phyloP scores from a whole-genome alignment of 768 basidiomycete genomes.

The Rhodosporidiobolus sp. region DNA sequence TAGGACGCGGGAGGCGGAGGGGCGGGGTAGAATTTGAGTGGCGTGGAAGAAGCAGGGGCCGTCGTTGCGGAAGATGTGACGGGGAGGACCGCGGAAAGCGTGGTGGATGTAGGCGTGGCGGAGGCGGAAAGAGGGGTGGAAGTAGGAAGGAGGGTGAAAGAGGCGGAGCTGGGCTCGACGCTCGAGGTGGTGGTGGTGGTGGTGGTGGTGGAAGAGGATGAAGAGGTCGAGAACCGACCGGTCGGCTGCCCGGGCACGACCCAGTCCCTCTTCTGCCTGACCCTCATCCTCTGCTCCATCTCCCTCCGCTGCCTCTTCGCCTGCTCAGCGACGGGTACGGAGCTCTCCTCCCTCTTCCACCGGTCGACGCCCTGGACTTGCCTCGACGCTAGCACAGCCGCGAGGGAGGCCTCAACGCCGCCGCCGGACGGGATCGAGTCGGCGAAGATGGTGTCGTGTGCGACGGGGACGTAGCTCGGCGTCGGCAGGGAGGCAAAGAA shows the following conservation, averaged over 20 bases:
- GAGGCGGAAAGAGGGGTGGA: background rate
- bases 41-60: too few species aligned
- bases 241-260: conserved; percentile 1
- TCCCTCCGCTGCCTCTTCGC: background rate
- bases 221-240: background rate
- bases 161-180: background rate
- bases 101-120: too few species aligned
- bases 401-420: background rate
- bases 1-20: too few species aligned
- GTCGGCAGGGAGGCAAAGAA: background rate
- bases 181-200: background rate
- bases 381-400: background rate
- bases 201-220: background rate
- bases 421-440: background rate
- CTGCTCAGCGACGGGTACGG: background rate
- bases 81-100: too few species aligned
- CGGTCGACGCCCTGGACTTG: background rate
- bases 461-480: background rate
- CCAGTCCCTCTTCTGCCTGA: conserved; percentile 8
- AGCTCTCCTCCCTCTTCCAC: too few species aligned
- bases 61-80: too few species aligned
- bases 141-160: background rate
- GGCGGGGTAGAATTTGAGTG: too few species aligned
- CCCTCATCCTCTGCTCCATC: background rate
- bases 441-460: background rate